Evolutionary conservation across 2,329 filamentous ascomycete species (phyloP).

Genomic region (Dactylella cylindrospora): DNA sequence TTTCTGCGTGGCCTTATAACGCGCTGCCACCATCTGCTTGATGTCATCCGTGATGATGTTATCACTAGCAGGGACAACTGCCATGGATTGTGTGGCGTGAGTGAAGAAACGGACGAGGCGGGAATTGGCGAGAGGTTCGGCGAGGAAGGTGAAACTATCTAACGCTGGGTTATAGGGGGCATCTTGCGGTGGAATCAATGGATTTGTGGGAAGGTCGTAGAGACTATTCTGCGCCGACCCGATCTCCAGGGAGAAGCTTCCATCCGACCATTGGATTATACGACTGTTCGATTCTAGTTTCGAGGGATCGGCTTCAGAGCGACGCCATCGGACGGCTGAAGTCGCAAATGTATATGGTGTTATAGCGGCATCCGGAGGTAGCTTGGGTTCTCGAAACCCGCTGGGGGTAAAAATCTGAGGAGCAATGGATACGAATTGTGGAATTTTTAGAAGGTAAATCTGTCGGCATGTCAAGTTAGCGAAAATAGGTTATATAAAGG

Average conservation of each 20-base stretch:
- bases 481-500: not conserved
- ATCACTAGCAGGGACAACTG: conserved; percentile 61
- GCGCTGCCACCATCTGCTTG: conserved; percentile 61
- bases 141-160: conserved; percentile 66
- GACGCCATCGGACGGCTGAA: conserved; percentile 67
- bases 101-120: conserved; percentile 63
- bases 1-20: conserved; percentile 54
- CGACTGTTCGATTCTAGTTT: conserved; percentile 67
- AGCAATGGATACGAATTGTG: conserved; percentile 64
- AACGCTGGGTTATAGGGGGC: conserved; percentile 57
- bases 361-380: conserved; percentile 47
- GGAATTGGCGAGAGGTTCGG: conserved; percentile 61
- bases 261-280: conserved; percentile 67
- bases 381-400: conserved; percentile 60
- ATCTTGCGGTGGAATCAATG: conserved; percentile 50
- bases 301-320: conserved; percentile 61
- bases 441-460: conserved; percentile 66
- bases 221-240: conserved; percentile 61
- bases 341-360: conserved; percentile 63
- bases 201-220: conserved; percentile 59
- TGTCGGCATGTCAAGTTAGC: conserved; percentile 49
- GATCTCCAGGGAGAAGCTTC: conserved; percentile 66
- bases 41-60: conserved; percentile 65
- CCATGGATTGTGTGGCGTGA: conserved; percentile 64
- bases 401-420: conserved; percentile 63